These are phyloP conservation scores for Vicia villosa DNA, from an alignment of 306 rosid species.

Conservation along the genomic window DNA sequence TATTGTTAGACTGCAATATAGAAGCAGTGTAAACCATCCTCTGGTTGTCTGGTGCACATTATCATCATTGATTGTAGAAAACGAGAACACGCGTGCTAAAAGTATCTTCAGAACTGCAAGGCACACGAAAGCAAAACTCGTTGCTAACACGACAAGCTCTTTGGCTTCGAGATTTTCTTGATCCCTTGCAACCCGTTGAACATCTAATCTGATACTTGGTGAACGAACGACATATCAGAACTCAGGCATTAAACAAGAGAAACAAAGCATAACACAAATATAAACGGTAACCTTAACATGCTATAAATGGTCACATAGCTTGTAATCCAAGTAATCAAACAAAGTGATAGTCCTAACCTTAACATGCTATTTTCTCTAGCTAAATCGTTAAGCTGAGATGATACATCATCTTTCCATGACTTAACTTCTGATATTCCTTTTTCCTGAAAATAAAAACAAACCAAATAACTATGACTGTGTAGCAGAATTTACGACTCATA, in stretches of 20 bases:
- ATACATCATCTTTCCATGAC: constrained; percentile 67
- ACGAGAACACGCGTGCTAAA: constrained; percentile 42
- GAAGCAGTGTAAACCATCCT: constrained; percentile 70
- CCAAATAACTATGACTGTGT: constrained; percentile 7
- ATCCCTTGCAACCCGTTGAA: constrained; percentile 53
- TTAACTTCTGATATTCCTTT: constrained; percentile 55
- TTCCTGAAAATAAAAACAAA: constrained; percentile 51
- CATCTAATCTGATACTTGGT: constrained; percentile 54
- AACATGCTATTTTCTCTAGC: constrained; percentile 58
- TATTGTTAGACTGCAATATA: constrained; percentile 63
- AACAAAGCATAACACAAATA: background rate
- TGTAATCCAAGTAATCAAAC: constrained; percentile 5
- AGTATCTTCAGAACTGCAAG: constrained; percentile 62
- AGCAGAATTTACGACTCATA: background rate
- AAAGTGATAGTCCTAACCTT: constrained; percentile 50
- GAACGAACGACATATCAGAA: constrained; percentile 5
- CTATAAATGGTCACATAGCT: background rate
- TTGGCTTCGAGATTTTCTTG: constrained; percentile 65
- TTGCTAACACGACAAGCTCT: constrained; percentile 69
- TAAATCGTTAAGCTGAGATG: constrained; percentile 62
- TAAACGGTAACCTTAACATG: too few species aligned
- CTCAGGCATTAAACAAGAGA: background rate
- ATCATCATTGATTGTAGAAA: constrained; percentile 43
- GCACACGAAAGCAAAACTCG: constrained; percentile 65
- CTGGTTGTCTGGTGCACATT: constrained; percentile 47